Evolutionary conservation across 2,329 filamentous ascomycete genomes (phyloP).

Genomic region (Fusarium decemcellulare): DNA sequence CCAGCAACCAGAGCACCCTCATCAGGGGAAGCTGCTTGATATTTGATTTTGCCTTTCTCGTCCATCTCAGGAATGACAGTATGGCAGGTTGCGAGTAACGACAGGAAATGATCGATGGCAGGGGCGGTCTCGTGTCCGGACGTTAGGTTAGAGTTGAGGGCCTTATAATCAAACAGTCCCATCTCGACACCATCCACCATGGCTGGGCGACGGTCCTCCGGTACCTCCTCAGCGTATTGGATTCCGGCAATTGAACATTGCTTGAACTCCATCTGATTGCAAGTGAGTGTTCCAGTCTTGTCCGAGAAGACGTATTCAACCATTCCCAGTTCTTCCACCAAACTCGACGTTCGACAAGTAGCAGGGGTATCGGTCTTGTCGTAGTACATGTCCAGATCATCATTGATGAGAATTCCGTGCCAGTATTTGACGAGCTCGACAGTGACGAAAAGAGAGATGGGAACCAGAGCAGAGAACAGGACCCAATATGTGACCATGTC

Average conservation of each 20-base stretch:
- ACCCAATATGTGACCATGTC: conserved; percentile 99
- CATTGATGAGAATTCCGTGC: conserved; percentile 97
- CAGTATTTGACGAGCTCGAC: conserved; percentile 98
- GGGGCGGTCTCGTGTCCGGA: conserved; percentile 64
- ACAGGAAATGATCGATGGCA: conserved; percentile 84
- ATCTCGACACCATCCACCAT: conserved; percentile 83
- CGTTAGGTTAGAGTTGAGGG: conserved; percentile 78
- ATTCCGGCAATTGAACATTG: conserved; percentile 94
- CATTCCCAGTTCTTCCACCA: conserved; percentile 97
- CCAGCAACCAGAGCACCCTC: conserved; percentile 97
- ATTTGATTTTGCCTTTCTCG: conserved; percentile 90
- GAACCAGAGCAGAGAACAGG: conserved; percentile 94
- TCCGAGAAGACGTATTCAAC: conserved; percentile 99
- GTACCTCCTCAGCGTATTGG: conserved; percentile 92
- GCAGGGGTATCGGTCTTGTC: conserved; percentile 95
- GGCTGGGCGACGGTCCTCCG: conserved; percentile 88
- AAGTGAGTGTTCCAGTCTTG: conserved; percentile 97
- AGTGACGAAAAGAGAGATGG: conserved; percentile 97
- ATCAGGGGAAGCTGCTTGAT: conserved; percentile 97
- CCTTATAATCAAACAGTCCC: conserved; percentile 88
- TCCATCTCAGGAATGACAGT: conserved; percentile 95
- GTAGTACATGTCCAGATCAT: conserved; percentile 98
- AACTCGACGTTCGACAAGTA: conserved; percentile 93
- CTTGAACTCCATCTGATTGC: conserved; percentile 99
- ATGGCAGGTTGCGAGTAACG: conserved; percentile 90